A percentile compares a stretch with the other conserved stretches of the same genome.
These are phyloP conservation scores for Myriosclerotinia duriaeana DNA, from an alignment of 2,329 filamentous ascomycete species.

Conservation along the genomic window DNA sequence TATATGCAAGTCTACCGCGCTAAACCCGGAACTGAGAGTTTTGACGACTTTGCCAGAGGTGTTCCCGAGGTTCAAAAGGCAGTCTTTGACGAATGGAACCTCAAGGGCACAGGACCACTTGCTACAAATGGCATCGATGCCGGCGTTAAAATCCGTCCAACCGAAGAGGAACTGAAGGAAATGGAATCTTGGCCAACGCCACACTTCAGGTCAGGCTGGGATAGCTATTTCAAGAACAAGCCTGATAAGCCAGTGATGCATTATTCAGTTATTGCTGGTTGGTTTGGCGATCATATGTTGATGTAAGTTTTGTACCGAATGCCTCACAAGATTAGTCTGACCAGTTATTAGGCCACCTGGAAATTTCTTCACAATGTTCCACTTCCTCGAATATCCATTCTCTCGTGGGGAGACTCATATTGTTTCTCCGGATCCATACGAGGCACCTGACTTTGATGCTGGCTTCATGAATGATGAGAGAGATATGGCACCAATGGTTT, in stretches of 20 bases:
- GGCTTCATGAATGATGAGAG: constrained; percentile 85
- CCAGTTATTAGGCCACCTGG: constrained; percentile 41
- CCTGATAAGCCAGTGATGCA: constrained; percentile 87
- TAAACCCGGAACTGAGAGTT: constrained; percentile 62
- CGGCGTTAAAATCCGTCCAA: constrained; percentile 56
- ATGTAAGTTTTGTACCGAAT: constrained; percentile 45
- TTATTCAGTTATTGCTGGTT: constrained; percentile 72
- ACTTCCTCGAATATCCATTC: constrained; percentile 60
- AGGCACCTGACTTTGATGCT: constrained; percentile 72
- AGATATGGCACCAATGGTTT: constrained; percentile 82
- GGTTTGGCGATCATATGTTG: constrained; percentile 59
- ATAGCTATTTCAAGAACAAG: constrained; percentile 81
- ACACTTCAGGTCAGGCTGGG: constrained; percentile 73
- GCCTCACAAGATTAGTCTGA: constrained; percentile 42
- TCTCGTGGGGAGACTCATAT: constrained; percentile 63
- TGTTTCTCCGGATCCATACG: constrained; percentile 62
- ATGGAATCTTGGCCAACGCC: constrained; percentile 66
- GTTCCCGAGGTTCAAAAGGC: constrained; percentile 70
- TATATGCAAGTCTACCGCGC: constrained; percentile 28
- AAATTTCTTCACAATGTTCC: constrained; percentile 55
- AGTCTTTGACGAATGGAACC: constrained; percentile 74
- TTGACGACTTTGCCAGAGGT: constrained; percentile 77
- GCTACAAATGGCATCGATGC: constrained; percentile 46
- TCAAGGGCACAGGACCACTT: constrained; percentile 67
- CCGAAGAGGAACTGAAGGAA: constrained; percentile 53